Evolutionary conservation across 169 alveolate species (phyloP), one percentile per base, ranked within the genome.

Genomic region (Theileria orientalis): DNA sequence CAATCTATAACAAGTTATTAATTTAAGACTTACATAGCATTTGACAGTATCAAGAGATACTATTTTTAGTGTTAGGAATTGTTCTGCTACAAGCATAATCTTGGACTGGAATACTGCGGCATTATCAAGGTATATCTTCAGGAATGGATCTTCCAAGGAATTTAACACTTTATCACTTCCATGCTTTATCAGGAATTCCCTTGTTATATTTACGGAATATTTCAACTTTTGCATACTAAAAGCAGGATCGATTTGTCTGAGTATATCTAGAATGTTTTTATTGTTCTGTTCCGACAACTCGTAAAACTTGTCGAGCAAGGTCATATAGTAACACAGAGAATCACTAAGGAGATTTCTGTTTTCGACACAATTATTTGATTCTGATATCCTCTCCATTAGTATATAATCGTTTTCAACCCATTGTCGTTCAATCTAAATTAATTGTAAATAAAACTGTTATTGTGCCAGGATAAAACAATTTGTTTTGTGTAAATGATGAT

Each of bases 301-400:
- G 14, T 42, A 57, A n/a, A 79, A 30, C n/a, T 78, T 74, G 33
- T 79, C 78, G 40, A 61, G 69, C 32, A 79, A 23, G 27, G 66
- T 54, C n/a, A 42, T 79, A 61, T 79, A 79, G 1, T 59, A 66
- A 35, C 49, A 60, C 54, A 61, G 56, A 6, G 87, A 67, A 35
- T 79, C 59, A 11, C 23, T 30, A 19, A 77, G 35, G 54, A 70
- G 87, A 16, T 41, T 33, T 16, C 33, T 42, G 29, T 75, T 67
- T 0, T 32, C 33, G 19, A 44, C 44, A 52, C 83, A 79, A 25
- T 16, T 70, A 16, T 35, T 67, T 13, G 83, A 79, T 14, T 32
- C 19, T 8, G 69, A 61, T n/a, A 79, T 44, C 49, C 69, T 84
- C 47, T 79, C 87, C 73, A 79, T 9, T 13, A 79, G 7, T 68